These are phyloP conservation scores for Erodium moschatum DNA, from an alignment of 441 rosid genomes.

Conservation along the genomic window DNA sequence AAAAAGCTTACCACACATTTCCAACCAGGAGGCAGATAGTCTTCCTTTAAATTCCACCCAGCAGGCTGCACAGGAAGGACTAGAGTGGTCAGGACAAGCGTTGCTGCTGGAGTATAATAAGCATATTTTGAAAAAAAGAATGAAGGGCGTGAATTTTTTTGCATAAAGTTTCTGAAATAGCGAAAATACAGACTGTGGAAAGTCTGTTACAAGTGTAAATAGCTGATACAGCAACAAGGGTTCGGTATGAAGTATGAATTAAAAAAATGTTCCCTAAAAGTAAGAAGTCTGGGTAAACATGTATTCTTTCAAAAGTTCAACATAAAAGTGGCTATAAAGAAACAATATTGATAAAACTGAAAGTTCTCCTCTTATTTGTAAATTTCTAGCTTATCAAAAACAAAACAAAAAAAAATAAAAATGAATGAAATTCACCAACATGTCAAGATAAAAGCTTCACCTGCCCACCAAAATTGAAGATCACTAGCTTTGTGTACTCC, in stretches of 20 bases:
- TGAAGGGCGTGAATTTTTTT: neutral
- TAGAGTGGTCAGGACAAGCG: neutral
- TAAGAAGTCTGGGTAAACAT: neutral
- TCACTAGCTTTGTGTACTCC: constrained; percentile 78
- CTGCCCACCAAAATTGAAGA: constrained; percentile 99
- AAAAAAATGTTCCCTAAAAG: neutral
- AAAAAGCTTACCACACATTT: constrained; percentile 66
- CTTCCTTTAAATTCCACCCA: constrained; percentile 91
- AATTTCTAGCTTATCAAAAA: no score
- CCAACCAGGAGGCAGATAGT: constrained; percentile 86
- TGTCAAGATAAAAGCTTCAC: constrained; percentile 27
- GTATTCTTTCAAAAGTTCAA: neutral
- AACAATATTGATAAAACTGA: neutral
- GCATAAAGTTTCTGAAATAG: neutral
- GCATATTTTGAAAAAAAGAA: neutral
- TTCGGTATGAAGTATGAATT: neutral
- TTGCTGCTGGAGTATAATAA: neutral
- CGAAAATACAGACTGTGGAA: neutral
- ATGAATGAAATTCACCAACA: neutral
- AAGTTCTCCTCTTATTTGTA: neutral
- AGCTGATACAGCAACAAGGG: neutral
- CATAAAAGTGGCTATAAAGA: neutral
- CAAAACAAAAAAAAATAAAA: neutral
- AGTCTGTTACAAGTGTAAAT: neutral
- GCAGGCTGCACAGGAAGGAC: constrained; percentile 56